phyloP scores from a whole-genome alignment of 371 early-diverging fungal species.

The Batkoa obscura region DNA sequence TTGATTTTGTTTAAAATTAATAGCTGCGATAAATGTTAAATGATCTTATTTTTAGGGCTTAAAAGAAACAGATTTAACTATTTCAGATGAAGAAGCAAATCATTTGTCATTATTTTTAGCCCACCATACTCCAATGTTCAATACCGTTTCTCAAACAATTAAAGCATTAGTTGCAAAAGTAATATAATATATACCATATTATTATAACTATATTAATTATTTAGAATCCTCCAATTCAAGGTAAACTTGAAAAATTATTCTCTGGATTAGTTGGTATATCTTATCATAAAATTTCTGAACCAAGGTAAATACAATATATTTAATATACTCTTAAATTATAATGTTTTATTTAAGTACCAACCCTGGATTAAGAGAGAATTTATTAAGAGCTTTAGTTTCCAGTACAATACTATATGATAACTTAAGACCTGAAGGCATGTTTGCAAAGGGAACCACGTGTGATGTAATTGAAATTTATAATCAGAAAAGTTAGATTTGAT shows the following conservation, averaged over 20 bases:
- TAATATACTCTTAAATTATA: constrained; percentile 15
- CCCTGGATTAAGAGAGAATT: constrained; percentile 22
- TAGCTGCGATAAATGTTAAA: no score
- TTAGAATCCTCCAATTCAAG: constrained; percentile 16
- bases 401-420: constrained; percentile 81
- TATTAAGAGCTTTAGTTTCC: constrained; percentile 68
- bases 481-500: neutral
- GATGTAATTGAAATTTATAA: constrained; percentile 31
- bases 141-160: constrained; percentile 55
- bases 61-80: neutral
- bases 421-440: constrained; percentile 59
- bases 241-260: constrained; percentile 32
- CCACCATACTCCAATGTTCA: constrained; percentile 81
- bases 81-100: constrained; percentile 71
- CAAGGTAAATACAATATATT: constrained; percentile 16
- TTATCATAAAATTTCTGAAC: constrained; percentile 40
- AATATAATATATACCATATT: constrained; percentile 11
- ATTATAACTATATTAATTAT: neutral
- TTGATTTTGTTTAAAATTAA: constrained; percentile 8
- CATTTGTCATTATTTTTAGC: constrained; percentile 87
- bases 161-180: constrained; percentile 27
- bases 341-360: no score
- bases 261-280: constrained; percentile 44
- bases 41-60: neutral
- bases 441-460: constrained; percentile 49